Base-by-base conservation (phyloP, 345 rosid species). In the Geranium brycei region DNA sequence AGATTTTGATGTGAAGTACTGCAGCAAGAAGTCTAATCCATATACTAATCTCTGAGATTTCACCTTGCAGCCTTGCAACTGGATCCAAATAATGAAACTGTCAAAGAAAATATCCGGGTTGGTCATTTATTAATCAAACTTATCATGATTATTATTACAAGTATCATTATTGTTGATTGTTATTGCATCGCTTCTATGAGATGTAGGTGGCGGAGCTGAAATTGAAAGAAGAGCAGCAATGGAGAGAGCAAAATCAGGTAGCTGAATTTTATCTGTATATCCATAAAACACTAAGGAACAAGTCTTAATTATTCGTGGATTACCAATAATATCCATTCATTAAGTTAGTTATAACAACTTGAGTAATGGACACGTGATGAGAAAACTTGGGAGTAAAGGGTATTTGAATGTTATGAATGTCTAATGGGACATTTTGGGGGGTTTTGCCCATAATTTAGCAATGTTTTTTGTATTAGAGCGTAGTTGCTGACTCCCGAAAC, bases 71-170 rank as follows among this genome's bases (percentile, higher is more conserved):
- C 91, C 65, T 81, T 88, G 86, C 81, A 73, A 66, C 66, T 88
- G 78, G 95, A 91, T 75, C 96, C 96, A 8, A 66, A 80, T 64
- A 88, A 85, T 55, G 87, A 81, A 75, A 70, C 82, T 31, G 82
- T 88, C 64, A 87, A 81, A 78, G 96, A 82, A 77, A 88, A 88
- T 62, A 83, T 88, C 71, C 77, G 68, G 96, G 96, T 87, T 62
- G 63, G 81, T 68, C 70, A 16, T 68, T 61, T 16, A 14, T 31
- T 15, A 10, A 4, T 17, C 61, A 64, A n/a, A 35, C n/a, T n/a
- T 15, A 17, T 38, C 7, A 6, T 28, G 17, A 12, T 12, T 14
- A 16, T 35, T 55, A 17, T 59, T 60, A 3, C 32, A 57, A 47
- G 63, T 63, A n/a, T 53, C 59, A 64, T 63, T 19, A 35, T 35